These are phyloP conservation scores for Camillea tinctor DNA, from an alignment of 2,329 filamentous ascomycete species.

Conservation along the genomic window DNA sequence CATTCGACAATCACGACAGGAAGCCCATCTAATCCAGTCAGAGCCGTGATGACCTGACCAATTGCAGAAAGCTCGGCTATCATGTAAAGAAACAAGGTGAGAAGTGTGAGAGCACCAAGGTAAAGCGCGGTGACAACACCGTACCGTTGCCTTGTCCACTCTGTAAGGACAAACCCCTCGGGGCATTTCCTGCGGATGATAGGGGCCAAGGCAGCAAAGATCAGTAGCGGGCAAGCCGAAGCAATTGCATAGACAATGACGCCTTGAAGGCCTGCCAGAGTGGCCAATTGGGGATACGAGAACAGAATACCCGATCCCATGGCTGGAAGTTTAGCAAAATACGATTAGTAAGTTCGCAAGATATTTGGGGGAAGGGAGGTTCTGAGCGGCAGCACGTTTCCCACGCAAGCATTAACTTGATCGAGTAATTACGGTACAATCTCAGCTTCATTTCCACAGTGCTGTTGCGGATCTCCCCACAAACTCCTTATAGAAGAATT, in stretches of 20 bases:
- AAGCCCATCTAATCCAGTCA: constrained; percentile 73
- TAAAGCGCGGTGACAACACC: constrained; percentile 68
- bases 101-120: constrained; percentile 73
- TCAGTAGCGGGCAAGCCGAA: constrained; percentile 68
- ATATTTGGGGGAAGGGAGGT: constrained; percentile 33
- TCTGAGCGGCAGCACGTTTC: constrained; percentile 91
- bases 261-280: constrained; percentile 76
- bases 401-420: constrained; percentile 99
- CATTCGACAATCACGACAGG: constrained; percentile 77
- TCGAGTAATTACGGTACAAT: constrained; percentile 95
- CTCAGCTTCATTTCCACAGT: constrained; percentile 71
- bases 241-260: constrained; percentile 73
- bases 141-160: constrained; percentile 80
- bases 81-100: constrained; percentile 86
- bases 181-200: constrained; percentile 78
- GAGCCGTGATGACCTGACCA: constrained; percentile 71
- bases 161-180: constrained; percentile 79
- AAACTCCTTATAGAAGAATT: constrained; percentile 3
- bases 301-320: constrained; percentile 83
- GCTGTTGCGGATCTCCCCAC: constrained; percentile 38
- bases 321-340: constrained; percentile 57
- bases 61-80: constrained; percentile 78
- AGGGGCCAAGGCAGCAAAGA: constrained; percentile 73
- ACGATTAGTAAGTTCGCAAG: constrained; percentile 34
- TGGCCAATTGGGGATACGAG: constrained; percentile 77